Conservation (phyloP, 2,329 filamentous ascomycete genomes). For the Aspergillus versicolor region DNA sequence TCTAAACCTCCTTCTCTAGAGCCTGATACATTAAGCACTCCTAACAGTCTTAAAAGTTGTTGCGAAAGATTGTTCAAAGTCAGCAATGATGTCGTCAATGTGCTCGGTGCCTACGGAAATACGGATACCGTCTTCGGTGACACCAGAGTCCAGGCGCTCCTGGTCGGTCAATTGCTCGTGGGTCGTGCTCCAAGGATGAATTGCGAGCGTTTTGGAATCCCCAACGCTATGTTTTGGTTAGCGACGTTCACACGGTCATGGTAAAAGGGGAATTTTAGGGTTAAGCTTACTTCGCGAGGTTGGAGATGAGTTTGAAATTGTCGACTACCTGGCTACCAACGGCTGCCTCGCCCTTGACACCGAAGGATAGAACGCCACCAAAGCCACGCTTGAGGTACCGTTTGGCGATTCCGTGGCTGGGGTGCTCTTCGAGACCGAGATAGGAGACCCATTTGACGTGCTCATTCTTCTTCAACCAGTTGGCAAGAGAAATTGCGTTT, state of each 20-base stretch:
- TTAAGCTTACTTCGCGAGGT: conserved; percentile 72
- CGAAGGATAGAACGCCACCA: conserved; percentile 89
- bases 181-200: conserved; percentile 93
- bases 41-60: conserved; percentile 35
- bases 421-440: conserved; percentile 79
- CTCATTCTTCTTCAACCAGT: conserved; percentile 78
- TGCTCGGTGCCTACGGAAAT: conserved; percentile 96
- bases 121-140: conserved; percentile 85
- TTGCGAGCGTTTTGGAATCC: conserved; percentile 90
- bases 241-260: neutral
- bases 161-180: conserved; percentile 86
- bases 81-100: conserved; percentile 94
- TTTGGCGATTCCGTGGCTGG: conserved; percentile 76
- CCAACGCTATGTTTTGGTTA: conserved; percentile 59
- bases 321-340: conserved; percentile 88
- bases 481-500: conserved; percentile 77
- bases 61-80: conserved; percentile 89
- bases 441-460: conserved; percentile 94
- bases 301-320: conserved; percentile 90
- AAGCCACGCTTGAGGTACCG: conserved; percentile 82
- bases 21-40: conserved; percentile 14
- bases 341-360: conserved; percentile 82
- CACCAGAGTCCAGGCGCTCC: conserved; percentile 77
- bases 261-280: neutral
- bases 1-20: neutral